Conservation (phyloP, 2,329 filamentous ascomycete genomes). For the Lasiodiplodia gonubiensis region DNA sequence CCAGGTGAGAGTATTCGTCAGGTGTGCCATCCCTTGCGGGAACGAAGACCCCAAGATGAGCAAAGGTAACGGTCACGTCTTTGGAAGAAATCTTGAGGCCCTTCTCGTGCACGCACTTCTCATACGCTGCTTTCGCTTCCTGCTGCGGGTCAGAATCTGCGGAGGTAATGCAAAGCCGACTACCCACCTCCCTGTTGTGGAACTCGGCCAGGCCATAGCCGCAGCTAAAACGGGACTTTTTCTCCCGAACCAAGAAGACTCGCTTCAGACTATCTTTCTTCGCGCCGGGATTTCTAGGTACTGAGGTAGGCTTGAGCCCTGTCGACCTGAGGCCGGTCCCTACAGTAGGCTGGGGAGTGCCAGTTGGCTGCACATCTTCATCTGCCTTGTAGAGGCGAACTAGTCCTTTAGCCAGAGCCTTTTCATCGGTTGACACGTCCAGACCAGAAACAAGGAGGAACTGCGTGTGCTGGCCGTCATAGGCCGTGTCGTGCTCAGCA, state of each 20-base stretch:
- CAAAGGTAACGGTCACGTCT: constrained; percentile 13
- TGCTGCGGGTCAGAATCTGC: constrained; percentile 31
- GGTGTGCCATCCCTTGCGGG: constrained; percentile 12
- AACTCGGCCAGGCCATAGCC: constrained; percentile 87
- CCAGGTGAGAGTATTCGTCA: constrained; percentile 17
- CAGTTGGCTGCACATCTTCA: constrained; percentile 32
- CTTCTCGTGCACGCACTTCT: constrained; percentile 58
- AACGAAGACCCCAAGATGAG: constrained; percentile 28
- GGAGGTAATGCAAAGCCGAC: background rate
- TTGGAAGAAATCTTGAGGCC: constrained; percentile 31
- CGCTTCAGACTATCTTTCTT: constrained; percentile 75
- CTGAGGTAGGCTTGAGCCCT: constrained; percentile 54
- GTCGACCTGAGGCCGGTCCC: constrained; percentile 43
- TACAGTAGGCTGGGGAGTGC: constrained; percentile 32
- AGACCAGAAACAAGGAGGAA: constrained; percentile 26
- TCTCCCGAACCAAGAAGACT: constrained; percentile 77
- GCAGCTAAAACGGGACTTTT: constrained; percentile 73
- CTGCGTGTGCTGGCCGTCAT: constrained; percentile 31
- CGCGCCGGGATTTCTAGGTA: constrained; percentile 69
- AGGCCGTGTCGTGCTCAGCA: constrained; percentile 33
- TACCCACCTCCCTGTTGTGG: constrained; percentile 65
- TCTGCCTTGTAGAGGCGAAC: constrained; percentile 59
- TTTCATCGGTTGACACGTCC: constrained; percentile 2
- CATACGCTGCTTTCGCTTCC: constrained; percentile 75
- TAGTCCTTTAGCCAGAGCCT: constrained; percentile 1